These are phyloP conservation scores for Hansfordia pulvinata DNA, from an alignment of 2,329 filamentous ascomycete genomes.

Conservation along the genomic window DNA sequence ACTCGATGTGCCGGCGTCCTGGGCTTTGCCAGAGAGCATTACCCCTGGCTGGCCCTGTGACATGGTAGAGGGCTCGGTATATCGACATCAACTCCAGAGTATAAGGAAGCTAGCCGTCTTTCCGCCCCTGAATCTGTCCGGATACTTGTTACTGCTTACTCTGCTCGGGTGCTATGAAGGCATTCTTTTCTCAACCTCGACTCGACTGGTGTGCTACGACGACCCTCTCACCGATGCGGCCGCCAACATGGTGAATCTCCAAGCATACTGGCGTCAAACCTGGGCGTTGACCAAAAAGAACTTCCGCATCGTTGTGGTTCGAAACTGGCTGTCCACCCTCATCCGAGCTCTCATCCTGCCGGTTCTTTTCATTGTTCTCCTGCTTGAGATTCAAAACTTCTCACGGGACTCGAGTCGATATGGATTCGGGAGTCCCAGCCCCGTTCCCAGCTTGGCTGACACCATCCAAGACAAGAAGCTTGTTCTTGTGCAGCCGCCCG, in stretches of 20 bases:
- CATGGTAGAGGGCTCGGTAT: no score
- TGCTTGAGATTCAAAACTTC: constrained; percentile 14
- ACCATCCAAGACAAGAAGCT: constrained; percentile 11
- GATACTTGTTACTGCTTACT: no score
- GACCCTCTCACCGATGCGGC: no score
- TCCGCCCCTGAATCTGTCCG: no score
- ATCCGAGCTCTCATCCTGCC: constrained; percentile 13
- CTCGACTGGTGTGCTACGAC: no score
- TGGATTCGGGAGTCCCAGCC: constrained; percentile 7
- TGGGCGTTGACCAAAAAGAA: constrained; percentile 14
- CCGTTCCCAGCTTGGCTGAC: constrained; percentile 8
- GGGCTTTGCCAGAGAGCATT: no score
- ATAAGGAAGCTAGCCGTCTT: no score
- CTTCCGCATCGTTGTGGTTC: constrained; percentile 8
- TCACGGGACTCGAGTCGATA: constrained; percentile 7
- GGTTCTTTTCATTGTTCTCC: constrained; percentile 9
- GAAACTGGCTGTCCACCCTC: constrained; percentile 12
- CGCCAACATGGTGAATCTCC: constrained; percentile 5
- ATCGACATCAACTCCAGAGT: no score
- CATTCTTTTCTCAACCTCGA: no score
- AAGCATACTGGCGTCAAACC: constrained; percentile 9
- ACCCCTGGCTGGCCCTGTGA: no score
- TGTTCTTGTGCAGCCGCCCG: constrained; percentile 9
- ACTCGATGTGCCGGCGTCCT: no score
- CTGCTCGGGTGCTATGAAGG: no score